These are phyloP conservation scores for Penicillium italicum DNA, from an alignment of 2,329 filamentous ascomycete species.

Conservation along the genomic window DNA sequence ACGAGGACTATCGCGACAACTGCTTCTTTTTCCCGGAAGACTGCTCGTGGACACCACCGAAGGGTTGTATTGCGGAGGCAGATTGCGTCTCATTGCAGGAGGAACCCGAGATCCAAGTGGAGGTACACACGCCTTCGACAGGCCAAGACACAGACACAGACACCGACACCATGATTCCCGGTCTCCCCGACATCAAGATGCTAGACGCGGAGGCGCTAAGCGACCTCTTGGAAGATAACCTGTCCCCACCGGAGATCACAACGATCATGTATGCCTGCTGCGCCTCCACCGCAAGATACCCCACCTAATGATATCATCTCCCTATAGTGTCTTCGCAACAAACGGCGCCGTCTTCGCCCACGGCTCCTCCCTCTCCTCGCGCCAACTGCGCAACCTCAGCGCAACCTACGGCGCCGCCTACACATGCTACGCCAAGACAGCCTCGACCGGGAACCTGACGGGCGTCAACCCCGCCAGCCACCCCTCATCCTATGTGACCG, in stretches of 20 bases:
- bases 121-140: constrained; percentile 11
- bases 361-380: constrained; percentile 38
- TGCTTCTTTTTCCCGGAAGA: constrained; percentile 46
- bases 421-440: constrained; percentile 42
- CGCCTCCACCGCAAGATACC: background rate
- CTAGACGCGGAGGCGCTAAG: constrained; percentile 42
- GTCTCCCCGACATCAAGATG: constrained; percentile 44
- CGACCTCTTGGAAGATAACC: constrained; percentile 42
- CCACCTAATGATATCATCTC: background rate
- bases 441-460: constrained; percentile 41
- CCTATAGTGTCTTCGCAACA: constrained; percentile 40
- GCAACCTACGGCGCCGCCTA: constrained; percentile 45
- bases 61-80: constrained; percentile 29
- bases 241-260: constrained; percentile 44
- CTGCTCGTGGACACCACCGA: constrained; percentile 39
- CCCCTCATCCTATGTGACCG: constrained; percentile 43
- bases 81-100: constrained; percentile 13
- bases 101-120: constrained; percentile 6
- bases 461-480: constrained; percentile 43
- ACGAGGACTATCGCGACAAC: constrained; percentile 42
- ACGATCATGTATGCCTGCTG: constrained; percentile 37
- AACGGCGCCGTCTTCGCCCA: constrained; percentile 46
- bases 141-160: constrained; percentile 4
- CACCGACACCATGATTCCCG: constrained; percentile 39
- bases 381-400: constrained; percentile 42